Conservation (phyloP, 129 eudicot species). For the Tagetes patula region DNA sequence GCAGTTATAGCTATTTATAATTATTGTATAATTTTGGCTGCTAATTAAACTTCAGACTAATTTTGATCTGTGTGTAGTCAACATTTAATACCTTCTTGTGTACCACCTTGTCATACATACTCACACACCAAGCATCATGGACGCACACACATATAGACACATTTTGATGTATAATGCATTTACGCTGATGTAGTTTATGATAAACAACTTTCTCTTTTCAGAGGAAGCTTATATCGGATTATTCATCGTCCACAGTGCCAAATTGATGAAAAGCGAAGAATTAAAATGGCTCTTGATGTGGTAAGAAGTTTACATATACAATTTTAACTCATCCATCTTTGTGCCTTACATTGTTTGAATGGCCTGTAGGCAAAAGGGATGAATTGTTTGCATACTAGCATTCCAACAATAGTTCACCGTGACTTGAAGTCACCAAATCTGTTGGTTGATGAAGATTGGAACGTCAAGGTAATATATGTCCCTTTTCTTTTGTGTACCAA, state of each 20-base stretch:
- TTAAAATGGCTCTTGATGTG: constrained; percentile 99
- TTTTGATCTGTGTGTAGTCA: constrained; percentile 9
- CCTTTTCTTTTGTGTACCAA: constrained; percentile 5
- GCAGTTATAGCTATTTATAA: neutral
- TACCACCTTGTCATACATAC: constrained; percentile 9
- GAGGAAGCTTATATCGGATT: constrained; percentile 96
- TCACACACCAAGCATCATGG: constrained; percentile 15
- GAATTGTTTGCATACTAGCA: constrained; percentile 95
- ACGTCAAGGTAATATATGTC: constrained; percentile 67
- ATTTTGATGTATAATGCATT: constrained; percentile 16
- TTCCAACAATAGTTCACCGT: constrained; percentile 97
- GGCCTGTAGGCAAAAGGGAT: constrained; percentile 87
- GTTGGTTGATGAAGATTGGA: constrained; percentile 97
- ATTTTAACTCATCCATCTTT: neutral
- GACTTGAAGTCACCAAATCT: constrained; percentile 97
- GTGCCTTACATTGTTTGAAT: constrained; percentile 22
- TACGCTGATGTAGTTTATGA: constrained; percentile 1
- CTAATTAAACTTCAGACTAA: neutral
- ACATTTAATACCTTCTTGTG: neutral
- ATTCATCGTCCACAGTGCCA: constrained; percentile 98
- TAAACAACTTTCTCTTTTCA: constrained; percentile 22
- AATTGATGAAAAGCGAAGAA: constrained; percentile 90
- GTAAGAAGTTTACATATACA: constrained; percentile 41
- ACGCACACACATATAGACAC: constrained; percentile 8
- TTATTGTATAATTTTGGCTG: neutral